Base-by-base conservation (phyloP, 768 basidiomycete genomes). In the Mycena polygramma region DNA sequence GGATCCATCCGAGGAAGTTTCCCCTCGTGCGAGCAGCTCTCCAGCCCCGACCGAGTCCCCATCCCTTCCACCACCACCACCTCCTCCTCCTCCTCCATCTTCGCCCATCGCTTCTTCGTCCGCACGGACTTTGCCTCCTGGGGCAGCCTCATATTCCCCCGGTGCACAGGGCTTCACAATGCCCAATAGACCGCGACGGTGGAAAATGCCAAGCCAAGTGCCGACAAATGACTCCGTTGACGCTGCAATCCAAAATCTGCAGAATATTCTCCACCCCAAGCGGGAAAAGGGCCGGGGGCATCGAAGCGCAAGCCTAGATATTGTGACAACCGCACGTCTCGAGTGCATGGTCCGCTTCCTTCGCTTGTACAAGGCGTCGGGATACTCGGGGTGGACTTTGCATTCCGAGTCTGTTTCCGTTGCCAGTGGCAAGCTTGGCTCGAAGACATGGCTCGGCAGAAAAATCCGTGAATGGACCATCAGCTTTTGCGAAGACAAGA, bases 401-500 rank as follows among this genome's bases (percentile, higher is more conserved):
- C 57, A 59, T 6, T 66, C 65, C 5, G 45, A 57, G 22, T 26
- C 24, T 8, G 54, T 59, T 55, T 41, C 65, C 0, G 36, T 20
- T 1, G 45, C 53, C 20, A 35, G 26, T 8, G 53, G 54, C 4
- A 57, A 57, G 13, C 14, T 30, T 7, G 41, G 55, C 17, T 26
- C 49, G 9, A 48, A 49, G 22, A 61, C 36, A 7, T 61, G 36
- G n/a, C 39, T 57, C 7, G 65, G 37, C 2, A 37, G 55, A 26
- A 66, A 66, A 11, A 39, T 66, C 17, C 53, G 57, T 7, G n/a
- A 58, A 48, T 66, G 65, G 65, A 9, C 52, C 7, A 59, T 58
- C 24, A 35, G 10, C 6, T 57, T 59, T 26, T 66, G 57, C 48
- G 30, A 48, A 5, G 55, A 59, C 30, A 46, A 59, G 1, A 59